Conservation (phyloP, 176 grass and related monocot species). For the Musa beccarii region DNA sequence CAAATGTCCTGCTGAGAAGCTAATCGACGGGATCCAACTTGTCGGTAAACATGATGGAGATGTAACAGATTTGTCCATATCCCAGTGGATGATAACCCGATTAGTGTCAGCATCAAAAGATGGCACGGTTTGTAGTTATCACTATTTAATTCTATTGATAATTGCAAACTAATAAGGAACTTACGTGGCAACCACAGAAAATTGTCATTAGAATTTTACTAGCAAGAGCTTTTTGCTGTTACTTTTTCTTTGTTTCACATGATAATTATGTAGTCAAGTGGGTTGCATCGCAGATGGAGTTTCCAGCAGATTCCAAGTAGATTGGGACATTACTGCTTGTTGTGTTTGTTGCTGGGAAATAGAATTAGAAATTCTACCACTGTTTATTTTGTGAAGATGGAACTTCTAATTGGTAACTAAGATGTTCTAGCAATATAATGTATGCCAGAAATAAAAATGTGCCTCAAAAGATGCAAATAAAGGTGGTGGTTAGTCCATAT, state of each 20-base stretch:
- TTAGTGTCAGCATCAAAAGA: conserved; percentile 89
- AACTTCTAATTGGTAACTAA: too few relatives aligned
- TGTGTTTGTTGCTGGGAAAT: too few relatives aligned
- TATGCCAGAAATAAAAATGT: too few relatives aligned
- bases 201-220: not conserved
- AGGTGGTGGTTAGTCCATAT: not conserved
- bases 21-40: conserved; percentile 52
- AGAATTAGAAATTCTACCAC: too few relatives aligned
- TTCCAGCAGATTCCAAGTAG: too few relatives aligned
- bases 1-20: conserved; percentile 55
- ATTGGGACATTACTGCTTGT: too few relatives aligned
- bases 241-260: not conserved
- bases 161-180: not conserved
- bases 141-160: not conserved
- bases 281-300: too few relatives aligned
- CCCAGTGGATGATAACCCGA: conserved; percentile 96
- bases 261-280: too few relatives aligned
- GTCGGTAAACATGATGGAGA: conserved; percentile 88
- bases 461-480: too few relatives aligned
- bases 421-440: too few relatives aligned
- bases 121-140: conserved; percentile 65
- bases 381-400: too few relatives aligned
- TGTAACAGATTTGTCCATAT: conserved; percentile 82
- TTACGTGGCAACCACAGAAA: too few relatives aligned
- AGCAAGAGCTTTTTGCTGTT: not conserved